Evolutionary conservation across 2,329 filamentous ascomycete species (phyloP).

Genomic region (Zasmidium cellare): DNA sequence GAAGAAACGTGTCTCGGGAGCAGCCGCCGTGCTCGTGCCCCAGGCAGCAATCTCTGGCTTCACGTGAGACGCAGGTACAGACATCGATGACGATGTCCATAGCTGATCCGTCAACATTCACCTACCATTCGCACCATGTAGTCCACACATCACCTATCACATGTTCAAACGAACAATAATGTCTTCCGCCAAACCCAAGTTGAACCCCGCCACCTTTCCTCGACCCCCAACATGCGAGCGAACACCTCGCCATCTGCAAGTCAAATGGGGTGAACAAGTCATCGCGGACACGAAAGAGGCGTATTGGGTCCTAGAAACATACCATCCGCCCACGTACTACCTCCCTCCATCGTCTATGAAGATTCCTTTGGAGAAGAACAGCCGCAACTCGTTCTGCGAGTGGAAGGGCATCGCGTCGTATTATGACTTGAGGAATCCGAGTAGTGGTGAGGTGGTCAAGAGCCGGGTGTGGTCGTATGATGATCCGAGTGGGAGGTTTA

Average conservation of each 20-base stretch:
- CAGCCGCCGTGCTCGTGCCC: too few relatives aligned
- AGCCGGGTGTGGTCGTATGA: slow-evolving; percentile 63
- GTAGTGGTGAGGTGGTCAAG: slow-evolving; percentile 40
- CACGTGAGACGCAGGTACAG: too few relatives aligned
- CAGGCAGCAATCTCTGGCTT: too few relatives aligned
- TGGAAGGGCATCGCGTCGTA: slow-evolving; percentile 64
- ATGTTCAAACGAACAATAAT: slow-evolving; percentile 23
- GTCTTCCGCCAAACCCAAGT: slow-evolving; percentile 32
- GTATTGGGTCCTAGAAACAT: slow-evolving; percentile 64
- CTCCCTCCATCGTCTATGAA: slow-evolving; percentile 54
- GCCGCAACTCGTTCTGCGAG: slow-evolving; percentile 55
- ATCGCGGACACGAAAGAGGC: slow-evolving; percentile 61
- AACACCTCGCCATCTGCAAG: slow-evolving; percentile 53
- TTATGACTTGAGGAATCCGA: slow-evolving; percentile 50
- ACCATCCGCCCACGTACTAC: slow-evolving; percentile 65
- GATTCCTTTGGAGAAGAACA: slow-evolving; percentile 49
- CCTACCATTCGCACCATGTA: too few relatives aligned
- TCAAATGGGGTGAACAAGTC: slow-evolving; percentile 56
- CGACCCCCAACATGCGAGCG: slow-evolving; percentile 59
- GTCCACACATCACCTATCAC: neutral
- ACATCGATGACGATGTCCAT: too few relatives aligned
- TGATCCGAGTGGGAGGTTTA: slow-evolving; percentile 53
- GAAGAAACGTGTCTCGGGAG: too few relatives aligned
- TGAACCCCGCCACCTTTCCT: slow-evolving; percentile 61
- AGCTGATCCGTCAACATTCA: too few relatives aligned